Percentiles rank a stretch among this genome's conserved stretches.
phyloP scores from a whole-genome alignment of 495 filamentous ascomycete species.

The Xylaria acuta region DNA sequence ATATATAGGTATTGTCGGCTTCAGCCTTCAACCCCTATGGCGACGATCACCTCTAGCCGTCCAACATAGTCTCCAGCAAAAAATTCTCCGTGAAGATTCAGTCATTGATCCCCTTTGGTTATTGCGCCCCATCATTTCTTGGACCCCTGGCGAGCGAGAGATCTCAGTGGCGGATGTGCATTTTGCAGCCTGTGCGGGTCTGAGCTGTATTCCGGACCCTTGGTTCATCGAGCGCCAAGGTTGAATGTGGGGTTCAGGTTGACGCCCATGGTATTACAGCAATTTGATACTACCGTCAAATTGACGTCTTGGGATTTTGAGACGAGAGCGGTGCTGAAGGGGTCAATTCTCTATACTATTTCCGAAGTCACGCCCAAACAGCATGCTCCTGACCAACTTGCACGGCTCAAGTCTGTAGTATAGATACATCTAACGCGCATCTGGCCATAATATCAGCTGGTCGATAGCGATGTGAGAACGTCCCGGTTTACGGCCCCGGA shows the following conservation, averaged over 20 bases:
- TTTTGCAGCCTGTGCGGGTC: not conserved
- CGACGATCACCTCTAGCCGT: not conserved
- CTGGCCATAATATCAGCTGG: not conserved
- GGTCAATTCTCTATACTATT: not conserved
- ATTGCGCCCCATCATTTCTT: not conserved
- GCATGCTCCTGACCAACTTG: not conserved
- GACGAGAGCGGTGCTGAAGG: not conserved
- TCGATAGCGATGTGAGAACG: not conserved
- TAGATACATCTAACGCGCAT: not conserved
- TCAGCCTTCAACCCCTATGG: not conserved
- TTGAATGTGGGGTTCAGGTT: not conserved
- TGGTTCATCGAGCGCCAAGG: not conserved
- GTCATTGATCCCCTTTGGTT: not conserved
- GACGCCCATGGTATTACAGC: not conserved
- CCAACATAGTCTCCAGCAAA: too few relatives aligned
- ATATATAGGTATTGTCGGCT: conserved; percentile 10
- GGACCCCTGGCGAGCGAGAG: not conserved
- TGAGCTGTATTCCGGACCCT: not conserved
- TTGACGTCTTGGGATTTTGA: not conserved
- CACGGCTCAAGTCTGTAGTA: not conserved
- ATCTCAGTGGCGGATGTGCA: not conserved
- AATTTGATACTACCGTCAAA: not conserved
- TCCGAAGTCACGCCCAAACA: not conserved
- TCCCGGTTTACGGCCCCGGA: not conserved
- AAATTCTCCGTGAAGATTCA: not conserved